Evolutionary conservation across 2,329 filamentous ascomycete genomes (phyloP).

Genomic region (Claviceps purpurea): DNA sequence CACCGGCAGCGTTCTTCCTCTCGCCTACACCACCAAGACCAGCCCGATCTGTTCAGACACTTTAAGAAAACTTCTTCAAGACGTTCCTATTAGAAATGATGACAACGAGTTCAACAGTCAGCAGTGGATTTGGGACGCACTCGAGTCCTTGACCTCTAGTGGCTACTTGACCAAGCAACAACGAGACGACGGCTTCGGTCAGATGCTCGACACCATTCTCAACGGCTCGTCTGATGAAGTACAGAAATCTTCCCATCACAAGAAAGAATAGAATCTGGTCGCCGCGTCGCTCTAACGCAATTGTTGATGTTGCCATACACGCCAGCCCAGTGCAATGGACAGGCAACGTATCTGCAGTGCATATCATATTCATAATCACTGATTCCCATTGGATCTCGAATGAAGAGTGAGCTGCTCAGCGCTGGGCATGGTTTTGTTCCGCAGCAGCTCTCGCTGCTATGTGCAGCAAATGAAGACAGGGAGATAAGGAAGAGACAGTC

Average conservation of each 20-base stretch:
- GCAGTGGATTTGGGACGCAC: slow-evolving; percentile 8
- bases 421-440: neutral
- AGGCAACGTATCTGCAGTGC: neutral
- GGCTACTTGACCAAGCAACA: slow-evolving; percentile 5
- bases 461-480: neutral
- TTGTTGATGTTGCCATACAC: neutral
- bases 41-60: slow-evolving; percentile 1
- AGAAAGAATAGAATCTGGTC: neutral
- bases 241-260: neutral
- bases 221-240: slow-evolving; percentile 9
- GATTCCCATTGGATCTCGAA: neutral
- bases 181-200: slow-evolving; percentile 6
- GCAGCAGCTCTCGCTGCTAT: neutral
- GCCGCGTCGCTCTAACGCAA: neutral
- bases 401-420: neutral
- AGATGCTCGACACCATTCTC: slow-evolving; percentile 8
- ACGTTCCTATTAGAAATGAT: slow-evolving; percentile 6
- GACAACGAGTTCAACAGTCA: slow-evolving; percentile 8
- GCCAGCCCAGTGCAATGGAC: neutral
- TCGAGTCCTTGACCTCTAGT: slow-evolving; percentile 2
- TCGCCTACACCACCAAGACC: slow-evolving; percentile 7
- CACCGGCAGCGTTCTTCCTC: slow-evolving; percentile 7
- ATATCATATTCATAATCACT: neutral
- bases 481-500: neutral
- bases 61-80: slow-evolving; percentile 2